Evolutionary conservation across 495 filamentous ascomycete genomes (phyloP), one percentile per base, ranked within the genome.

Genomic region (Aspergillus olivimuriae): DNA sequence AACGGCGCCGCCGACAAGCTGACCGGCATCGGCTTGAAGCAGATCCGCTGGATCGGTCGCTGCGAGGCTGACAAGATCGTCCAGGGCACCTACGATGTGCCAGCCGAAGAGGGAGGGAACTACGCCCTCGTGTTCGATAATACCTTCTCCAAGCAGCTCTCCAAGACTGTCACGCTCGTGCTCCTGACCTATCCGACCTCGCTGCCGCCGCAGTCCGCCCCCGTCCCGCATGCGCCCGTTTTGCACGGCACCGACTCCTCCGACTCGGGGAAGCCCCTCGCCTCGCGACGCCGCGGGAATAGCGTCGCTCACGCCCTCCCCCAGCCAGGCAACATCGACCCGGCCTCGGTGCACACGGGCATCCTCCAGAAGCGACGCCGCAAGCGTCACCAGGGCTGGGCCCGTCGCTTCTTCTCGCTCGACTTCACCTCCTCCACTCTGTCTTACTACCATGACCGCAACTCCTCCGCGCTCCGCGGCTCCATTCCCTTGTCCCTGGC

Each of bases 81-180:
- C 9, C 84, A 89, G 59, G 92, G 92, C 1, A 92, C 84, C 12
- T 87, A 88, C 62, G 81, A 94, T 58, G 88, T 96, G 12, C 62
- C 69, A 3, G 53, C 63, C 30, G 76, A 74, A 11, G 80, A 87
- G 41, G 87, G 85, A 2, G 92, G 90, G 44, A 96, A 95, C 80
- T 98, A 94, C 63, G 92, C 88, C 22, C 73, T 98, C 42, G 87
- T 97, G 19, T 95, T 98, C 58, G 92, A 98, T 75, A 98, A 98
- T 58, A 98, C 94, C 23, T 97, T 97, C 61, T 94, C 90, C 38
- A 97, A 95, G 68, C 84, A 89, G 58, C 80, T 88, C 31, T 88
- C 89, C 39, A 98, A 98, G 66, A 94, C 85, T 30, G 87, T 86
- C 10, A 97, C 91, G 15, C 86, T 97, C 50, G 91, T 96, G 15